These are phyloP conservation scores for Nothophytophthora sp. DNA, from an alignment of 352 stramenopile species.

Conservation along the genomic window DNA sequence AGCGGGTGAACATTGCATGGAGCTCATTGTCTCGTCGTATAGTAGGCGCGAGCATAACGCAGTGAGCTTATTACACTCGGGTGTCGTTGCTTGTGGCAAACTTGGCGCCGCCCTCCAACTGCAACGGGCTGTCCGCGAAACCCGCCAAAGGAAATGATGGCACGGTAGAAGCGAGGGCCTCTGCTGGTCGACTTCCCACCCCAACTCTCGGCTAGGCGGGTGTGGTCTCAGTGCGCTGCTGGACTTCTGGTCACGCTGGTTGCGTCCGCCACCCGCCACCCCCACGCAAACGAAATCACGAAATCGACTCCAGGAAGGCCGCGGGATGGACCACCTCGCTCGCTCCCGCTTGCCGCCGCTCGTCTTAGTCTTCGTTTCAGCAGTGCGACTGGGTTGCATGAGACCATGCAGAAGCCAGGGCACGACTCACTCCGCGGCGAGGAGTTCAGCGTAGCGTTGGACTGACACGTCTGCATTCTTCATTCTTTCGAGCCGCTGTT, in stretches of 20 bases:
- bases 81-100: too few relatives aligned
- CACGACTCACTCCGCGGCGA: slow-evolving; percentile 1
- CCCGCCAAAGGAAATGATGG: too few relatives aligned
- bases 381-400: slow-evolving; percentile 1
- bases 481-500: background rate
- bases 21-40: too few relatives aligned
- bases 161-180: slow-evolving; percentile 8
- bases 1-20: too few relatives aligned
- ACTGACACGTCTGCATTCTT: slow-evolving; percentile 1
- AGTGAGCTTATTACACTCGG: too few relatives aligned
- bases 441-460: slow-evolving; percentile 14
- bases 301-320: too few relatives aligned
- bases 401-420: slow-evolving; percentile 11
- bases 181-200: background rate
- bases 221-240: slow-evolving; percentile 15
- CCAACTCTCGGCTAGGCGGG: slow-evolving; percentile 21
- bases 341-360: too few relatives aligned
- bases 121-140: too few relatives aligned
- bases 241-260: slow-evolving; percentile 21
- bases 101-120: too few relatives aligned
- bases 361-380: slow-evolving; percentile 32
- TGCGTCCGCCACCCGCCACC: slow-evolving; percentile 25
- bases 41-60: too few relatives aligned
- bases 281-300: too few relatives aligned
- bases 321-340: too few relatives aligned